Evolutionary conservation across 78 protist species (phyloP), one percentile per base, ranked within the genome.

Genomic region (Paulinella micropora): DNA sequence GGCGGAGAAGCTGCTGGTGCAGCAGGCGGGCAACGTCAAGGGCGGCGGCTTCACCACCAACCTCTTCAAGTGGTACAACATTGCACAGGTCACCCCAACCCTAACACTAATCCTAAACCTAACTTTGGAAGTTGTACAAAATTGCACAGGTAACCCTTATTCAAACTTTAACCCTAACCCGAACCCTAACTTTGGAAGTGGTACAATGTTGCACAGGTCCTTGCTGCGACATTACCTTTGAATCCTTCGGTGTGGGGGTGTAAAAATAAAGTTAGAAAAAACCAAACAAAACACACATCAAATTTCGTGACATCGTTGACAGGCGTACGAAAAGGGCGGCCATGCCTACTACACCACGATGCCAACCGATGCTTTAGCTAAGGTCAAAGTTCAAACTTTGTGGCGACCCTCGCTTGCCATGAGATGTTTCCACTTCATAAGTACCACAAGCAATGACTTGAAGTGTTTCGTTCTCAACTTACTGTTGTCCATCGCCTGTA

Each of bases 341-440:
- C 82, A 41, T 88, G 31, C 81, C 79, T 90, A 90, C 89, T 83
- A 90, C 90, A 3, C 90, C 4, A 90, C 92, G 31, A 87, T 90
- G 90, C 92, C 92, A 4, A 90, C 92, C 39, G 92, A 90, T 38
- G 87, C 92, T 1, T 90, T 90, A n/a, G 29, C 73, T 23, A 1
- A 34, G 9, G 84, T 88, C 39, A n/a, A n/a, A n/a, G n/a, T n/a
- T n/a, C n/a, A n/a, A n/a, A n/a, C n/a, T n/a, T n/a, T n/a, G n/a
- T n/a, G n/a, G n/a, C n/a, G n/a, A n/a, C n/a, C n/a, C n/a, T n/a
- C n/a, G n/a, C n/a, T n/a, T n/a, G n/a, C n/a, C n/a, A n/a, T n/a
- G n/a, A n/a, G n/a, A n/a, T n/a, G n/a, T n/a, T n/a, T n/a, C n/a
- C n/a, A n/a, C n/a, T n/a, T n/a, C n/a, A n/a, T n/a, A n/a, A n/a